Evolutionary conservation across 1,139 yeast species (phyloP), one percentile per base, ranked within the genome.

Genomic region (Nadsonia commutata): DNA sequence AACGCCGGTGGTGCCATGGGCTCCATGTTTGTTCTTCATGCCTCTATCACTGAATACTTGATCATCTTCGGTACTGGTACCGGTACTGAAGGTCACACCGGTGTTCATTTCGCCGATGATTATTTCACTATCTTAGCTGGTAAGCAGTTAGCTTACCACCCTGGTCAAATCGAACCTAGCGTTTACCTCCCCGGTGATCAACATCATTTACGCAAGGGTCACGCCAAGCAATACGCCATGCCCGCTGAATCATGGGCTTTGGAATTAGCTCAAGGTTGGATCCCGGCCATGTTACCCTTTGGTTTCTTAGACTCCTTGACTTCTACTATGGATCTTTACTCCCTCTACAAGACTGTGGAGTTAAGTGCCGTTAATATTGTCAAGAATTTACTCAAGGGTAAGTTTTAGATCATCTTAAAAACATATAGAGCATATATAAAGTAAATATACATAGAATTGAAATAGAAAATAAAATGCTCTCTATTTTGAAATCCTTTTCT

Each of bases 1-100:
- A 86, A 85, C 56, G 98, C 98, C 7, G 98, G 98, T 45, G 95
- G 95, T 52, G 97, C 98, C 45, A 90, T 90, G 98, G 98, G 98
- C 21, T 77, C 86, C 46, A 88, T 90, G 97, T 74, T 84, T 55
- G 84, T 93, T 49, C 68, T 90, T 52, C 98, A 93, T 62, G 96
- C 97, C 13, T 88, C 97, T n/a, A 70, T 93, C 55, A 70, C 93
- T 7, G 98, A 90, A 64, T 93, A 90, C 60, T 67, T 90, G 61
- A 88, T 88, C 56, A 71, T 85, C 58, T 85, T 86, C 52, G 95
- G 96, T 45, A 71, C 90, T 37, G 81, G 94, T 17, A 72, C 80
- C 11, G 97, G 97, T 37, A 86, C 95, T 13, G 96, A 85, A 62
- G 98, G 98, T 43, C 98, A 90, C 63, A 71, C 86, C 8, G 98